Evolutionary conservation across 495 filamentous ascomycete genomes (phyloP).

Genomic region (Hypoxylon subgilvum): DNA sequence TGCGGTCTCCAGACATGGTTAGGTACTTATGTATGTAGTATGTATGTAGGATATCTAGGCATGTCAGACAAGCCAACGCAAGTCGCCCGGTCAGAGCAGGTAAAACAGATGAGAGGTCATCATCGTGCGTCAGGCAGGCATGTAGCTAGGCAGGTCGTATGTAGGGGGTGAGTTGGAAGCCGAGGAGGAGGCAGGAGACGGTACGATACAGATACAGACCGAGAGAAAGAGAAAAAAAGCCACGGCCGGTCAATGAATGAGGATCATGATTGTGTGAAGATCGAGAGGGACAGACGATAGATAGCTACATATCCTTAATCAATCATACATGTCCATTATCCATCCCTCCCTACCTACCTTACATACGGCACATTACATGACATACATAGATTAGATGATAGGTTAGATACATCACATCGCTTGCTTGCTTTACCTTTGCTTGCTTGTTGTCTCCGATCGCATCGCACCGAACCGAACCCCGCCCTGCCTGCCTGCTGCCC

Average conservation of each 20-base stretch:
- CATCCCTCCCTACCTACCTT: not conserved
- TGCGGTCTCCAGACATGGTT: slow-evolving; percentile 14
- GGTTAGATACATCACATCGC: not conserved
- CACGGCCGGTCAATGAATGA: slow-evolving; percentile 13
- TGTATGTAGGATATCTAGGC: not conserved
- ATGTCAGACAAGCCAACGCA: too few relatives aligned
- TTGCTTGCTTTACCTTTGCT: not conserved
- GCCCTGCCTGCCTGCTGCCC: not conserved
- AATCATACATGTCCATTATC: slow-evolving; percentile 12
- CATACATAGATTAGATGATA: not conserved
- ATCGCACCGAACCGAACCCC: slow-evolving; percentile 27
- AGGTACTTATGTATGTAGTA: not conserved
- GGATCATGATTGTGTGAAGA: not conserved
- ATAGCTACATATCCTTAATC: too few relatives aligned
- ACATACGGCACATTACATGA: too few relatives aligned
- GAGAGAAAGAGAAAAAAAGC: slow-evolving; percentile 5
- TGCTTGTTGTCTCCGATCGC: not conserved
- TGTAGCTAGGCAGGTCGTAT: slow-evolving; percentile 19
- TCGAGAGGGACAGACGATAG: slow-evolving; percentile 1
- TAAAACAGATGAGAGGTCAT: not conserved
- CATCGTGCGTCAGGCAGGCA: not conserved
- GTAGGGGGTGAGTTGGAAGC: slow-evolving; percentile 7
- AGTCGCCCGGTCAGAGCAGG: too few relatives aligned
- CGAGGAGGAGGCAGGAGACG: slow-evolving; percentile 11
- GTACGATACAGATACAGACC: slow-evolving; percentile 16